Percentiles rank a stretch among this genome's conserved stretches.
These are phyloP conservation scores for Wilcoxina mikolae DNA, from an alignment of 495 filamentous ascomycete species.

Conservation along the genomic window DNA sequence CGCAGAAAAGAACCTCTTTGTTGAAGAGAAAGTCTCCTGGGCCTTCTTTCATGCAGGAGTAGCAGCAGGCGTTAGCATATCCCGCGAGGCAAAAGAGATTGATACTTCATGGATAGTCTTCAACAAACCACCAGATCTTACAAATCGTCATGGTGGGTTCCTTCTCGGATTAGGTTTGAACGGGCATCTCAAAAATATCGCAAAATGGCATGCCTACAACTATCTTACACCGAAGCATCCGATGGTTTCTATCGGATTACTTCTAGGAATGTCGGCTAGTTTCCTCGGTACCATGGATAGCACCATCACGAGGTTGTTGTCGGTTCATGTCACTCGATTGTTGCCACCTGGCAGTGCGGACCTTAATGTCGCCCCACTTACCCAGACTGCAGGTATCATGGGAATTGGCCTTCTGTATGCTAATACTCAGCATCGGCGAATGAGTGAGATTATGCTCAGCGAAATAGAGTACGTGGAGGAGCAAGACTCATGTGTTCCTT, in stretches of 20 bases:
- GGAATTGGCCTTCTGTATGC: slow-evolving; percentile 91
- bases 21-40: slow-evolving; percentile 93
- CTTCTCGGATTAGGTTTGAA: slow-evolving; percentile 85
- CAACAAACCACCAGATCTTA: slow-evolving; percentile 87
- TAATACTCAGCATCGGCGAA: slow-evolving; percentile 87
- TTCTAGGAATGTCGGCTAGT: slow-evolving; percentile 82
- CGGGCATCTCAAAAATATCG: slow-evolving; percentile 79
- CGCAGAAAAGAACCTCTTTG: slow-evolving; percentile 66
- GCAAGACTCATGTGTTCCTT: slow-evolving; percentile 45
- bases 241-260: slow-evolving; percentile 92
- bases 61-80: slow-evolving; percentile 76
- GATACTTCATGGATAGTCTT: slow-evolving; percentile 97
- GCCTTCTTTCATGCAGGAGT: slow-evolving; percentile 97
- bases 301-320: slow-evolving; percentile 80
- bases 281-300: slow-evolving; percentile 95
- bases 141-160: slow-evolving; percentile 86
- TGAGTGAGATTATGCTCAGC: slow-evolving; percentile 97
- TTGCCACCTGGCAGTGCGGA: slow-evolving; percentile 81
- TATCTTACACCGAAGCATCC: slow-evolving; percentile 96
- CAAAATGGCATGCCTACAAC: slow-evolving; percentile 98
- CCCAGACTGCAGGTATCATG: slow-evolving; percentile 94
- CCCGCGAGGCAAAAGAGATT: slow-evolving; percentile 76
- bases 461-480: slow-evolving; percentile 77
- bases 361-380: slow-evolving; percentile 82
- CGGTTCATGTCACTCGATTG: slow-evolving; percentile 93